A percentile compares a stretch with the other conserved stretches of the same genome.
These are phyloP conservation scores for Tricholoma terreum DNA, from an alignment of 768 basidiomycete genomes.

Conservation along the genomic window DNA sequence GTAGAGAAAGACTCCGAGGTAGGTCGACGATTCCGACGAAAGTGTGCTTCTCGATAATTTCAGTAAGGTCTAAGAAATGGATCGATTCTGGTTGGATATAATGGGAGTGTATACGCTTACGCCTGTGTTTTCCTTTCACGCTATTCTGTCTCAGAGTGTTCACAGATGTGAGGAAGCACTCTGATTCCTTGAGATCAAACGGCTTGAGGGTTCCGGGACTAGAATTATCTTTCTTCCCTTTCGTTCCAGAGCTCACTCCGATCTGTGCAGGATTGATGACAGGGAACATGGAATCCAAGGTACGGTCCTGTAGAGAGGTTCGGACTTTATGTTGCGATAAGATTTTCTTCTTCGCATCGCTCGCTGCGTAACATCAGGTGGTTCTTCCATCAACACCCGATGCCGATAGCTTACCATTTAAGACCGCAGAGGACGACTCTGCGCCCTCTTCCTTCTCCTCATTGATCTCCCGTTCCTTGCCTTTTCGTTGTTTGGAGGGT, in stretches of 20 bases:
- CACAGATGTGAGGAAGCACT: conserved; percentile 76
- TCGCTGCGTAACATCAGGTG: neutral
- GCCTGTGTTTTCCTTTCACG: conserved; percentile 59
- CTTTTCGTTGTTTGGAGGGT: conserved; percentile 36
- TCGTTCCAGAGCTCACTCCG: conserved; percentile 16
- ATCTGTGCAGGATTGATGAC: conserved; percentile 53
- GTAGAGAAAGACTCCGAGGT: conserved; percentile 66
- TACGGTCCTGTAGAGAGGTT: conserved; percentile 82
- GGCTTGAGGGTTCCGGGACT: conserved; percentile 26
- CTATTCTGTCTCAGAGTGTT: conserved; percentile 57
- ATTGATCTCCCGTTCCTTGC: conserved; percentile 32
- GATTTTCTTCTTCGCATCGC: conserved; percentile 41
- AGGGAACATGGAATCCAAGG: conserved; percentile 93
- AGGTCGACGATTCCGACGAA: conserved; percentile 92
- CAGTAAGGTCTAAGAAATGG: conserved; percentile 61
- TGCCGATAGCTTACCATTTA: conserved; percentile 7
- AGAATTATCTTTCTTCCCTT: conserved; percentile 18
- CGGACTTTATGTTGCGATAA: conserved; percentile 90
- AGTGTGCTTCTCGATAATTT: conserved; percentile 81
- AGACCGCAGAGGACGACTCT: conserved; percentile 21
- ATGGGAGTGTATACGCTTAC: conserved; percentile 39
- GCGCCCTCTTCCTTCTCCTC: conserved; percentile 24
- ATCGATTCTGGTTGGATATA: conserved; percentile 1
- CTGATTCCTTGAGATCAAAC: conserved; percentile 67
- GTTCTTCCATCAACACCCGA: neutral